Evolutionary conservation across 192 early-diverging fungal species (phyloP), one percentile per base, ranked within the genome.

Genomic region (Gamsiella multidivaricata): DNA sequence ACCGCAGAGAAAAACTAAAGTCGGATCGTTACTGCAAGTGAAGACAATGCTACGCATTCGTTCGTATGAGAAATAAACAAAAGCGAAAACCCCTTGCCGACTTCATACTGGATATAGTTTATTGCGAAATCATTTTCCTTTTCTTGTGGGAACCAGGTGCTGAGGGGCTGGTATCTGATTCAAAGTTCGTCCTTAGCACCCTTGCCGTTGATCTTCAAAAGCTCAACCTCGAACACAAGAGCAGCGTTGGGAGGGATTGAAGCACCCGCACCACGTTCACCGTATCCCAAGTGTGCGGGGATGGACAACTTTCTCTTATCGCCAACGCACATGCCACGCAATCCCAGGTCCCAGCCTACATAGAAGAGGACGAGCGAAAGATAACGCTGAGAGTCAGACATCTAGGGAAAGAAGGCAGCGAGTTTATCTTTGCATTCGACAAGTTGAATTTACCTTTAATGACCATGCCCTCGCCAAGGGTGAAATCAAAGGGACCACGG

Each of bases 21-120:
- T 87, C 89, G 15, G 94, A 95, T 81, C 91, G 92, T 39, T 92
- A 93, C 65, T 93, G 93, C 81, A 93, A 93, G 80, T 93, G 76
- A 84, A 55, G 2, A 23, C 2, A 11, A 33, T n/a, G 3, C 20
- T 15, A 5, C 37, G 51, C 22, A 3, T 32, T 36, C 20, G 23
- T 6, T 34, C 8, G 25, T 20, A 39, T 2, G 0, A 49, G 23
- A 60, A 42, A n/a, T n/a, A n/a, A n/a, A n/a, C n/a, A n/a, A n/a
- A n/a, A n/a, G n/a, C n/a, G n/a, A n/a, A n/a, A n/a, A n/a, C n/a
- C n/a, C n/a, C n/a, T n/a, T n/a, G n/a, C n/a, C n/a, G n/a, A n/a
- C n/a, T n/a, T n/a, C n/a, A n/a, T n/a, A n/a, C n/a, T n/a, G n/a
- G n/a, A n/a, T n/a, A 39, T 39, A 39, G 12, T 39, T n/a, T n/a